phyloP scores from a whole-genome alignment of 768 basidiomycete genomes.

The Termitomyces sp. region DNA sequence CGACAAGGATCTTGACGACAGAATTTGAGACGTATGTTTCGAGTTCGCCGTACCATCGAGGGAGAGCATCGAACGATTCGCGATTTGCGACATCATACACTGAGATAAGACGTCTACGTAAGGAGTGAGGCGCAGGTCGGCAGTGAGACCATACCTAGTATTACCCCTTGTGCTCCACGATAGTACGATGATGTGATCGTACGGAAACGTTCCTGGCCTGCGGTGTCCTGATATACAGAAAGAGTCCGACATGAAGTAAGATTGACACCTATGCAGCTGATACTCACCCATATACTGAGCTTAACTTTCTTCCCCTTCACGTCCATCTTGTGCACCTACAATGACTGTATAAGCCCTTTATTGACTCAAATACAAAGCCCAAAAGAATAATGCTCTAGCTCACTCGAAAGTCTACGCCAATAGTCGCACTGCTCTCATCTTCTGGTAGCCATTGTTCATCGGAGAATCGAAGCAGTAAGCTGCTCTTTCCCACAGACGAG shows the following conservation, averaged over 20 bases:
- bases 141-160: conserved; percentile 49
- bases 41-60: conserved; percentile 88
- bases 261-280: neutral
- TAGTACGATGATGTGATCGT: conserved; percentile 97
- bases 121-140: neutral
- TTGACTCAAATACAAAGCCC: neutral
- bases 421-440: conserved; percentile 84
- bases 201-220: conserved; percentile 95
- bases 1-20: conserved; percentile 93
- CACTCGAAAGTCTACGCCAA: conserved; percentile 83
- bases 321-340: conserved; percentile 85
- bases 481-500: conserved; percentile 91
- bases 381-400: conserved; percentile 23
- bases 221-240: conserved; percentile 67
- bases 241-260: neutral
- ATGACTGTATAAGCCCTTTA: neutral
- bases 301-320: conserved; percentile 83
- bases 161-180: conserved; percentile 81
- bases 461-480: conserved; percentile 89
- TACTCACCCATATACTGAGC: conserved; percentile 93
- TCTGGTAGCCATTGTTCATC: conserved; percentile 94
- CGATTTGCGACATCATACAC: conserved; percentile 95
- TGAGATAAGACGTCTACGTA: conserved; percentile 21
- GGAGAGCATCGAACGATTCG: conserved; percentile 92
- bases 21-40: conserved; percentile 87